A percentile compares a stretch with the other conserved stretches of the same genome.
phyloP scores from a whole-genome alignment of 192 early-diverging fungal genomes.

The Gamsiella multidivaricata region DNA sequence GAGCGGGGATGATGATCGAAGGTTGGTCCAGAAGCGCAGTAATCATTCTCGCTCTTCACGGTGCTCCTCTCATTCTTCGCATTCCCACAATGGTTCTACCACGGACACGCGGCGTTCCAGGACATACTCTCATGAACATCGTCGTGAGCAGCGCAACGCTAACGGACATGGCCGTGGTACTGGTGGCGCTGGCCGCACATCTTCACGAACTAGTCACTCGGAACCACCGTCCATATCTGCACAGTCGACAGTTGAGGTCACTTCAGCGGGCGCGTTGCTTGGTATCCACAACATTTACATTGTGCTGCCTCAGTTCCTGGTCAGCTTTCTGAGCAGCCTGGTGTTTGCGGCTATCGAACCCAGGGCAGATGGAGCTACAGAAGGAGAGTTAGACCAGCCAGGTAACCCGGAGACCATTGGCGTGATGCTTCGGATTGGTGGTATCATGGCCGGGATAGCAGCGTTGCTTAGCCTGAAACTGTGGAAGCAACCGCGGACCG shows the following conservation, averaged over 20 bases:
- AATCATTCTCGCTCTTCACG: conserved; percentile 5
- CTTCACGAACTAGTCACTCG: conserved; percentile 4
- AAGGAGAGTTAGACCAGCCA: neutral
- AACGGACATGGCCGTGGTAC: neutral
- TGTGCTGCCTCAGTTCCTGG: conserved; percentile 92
- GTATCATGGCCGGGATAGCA: conserved; percentile 65
- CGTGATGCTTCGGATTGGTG: conserved; percentile 65
- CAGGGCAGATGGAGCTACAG: neutral
- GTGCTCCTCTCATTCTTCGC: neutral
- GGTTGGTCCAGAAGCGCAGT: conserved; percentile 6
- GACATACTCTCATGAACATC: no score
- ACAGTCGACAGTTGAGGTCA: neutral
- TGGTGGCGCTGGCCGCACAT: neutral
- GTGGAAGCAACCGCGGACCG: conserved; percentile 44
- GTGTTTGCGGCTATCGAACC: conserved; percentile 83
- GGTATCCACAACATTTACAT: conserved; percentile 98
- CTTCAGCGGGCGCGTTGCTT: conserved; percentile 80
- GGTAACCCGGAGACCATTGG: conserved; percentile 61
- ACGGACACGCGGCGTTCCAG: no score
- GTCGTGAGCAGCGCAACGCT: conserved; percentile 3
- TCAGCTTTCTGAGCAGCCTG: conserved; percentile 83
- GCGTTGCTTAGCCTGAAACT: conserved; percentile 49
- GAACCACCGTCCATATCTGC: neutral
- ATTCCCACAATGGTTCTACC: neutral
- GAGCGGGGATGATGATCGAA: conserved; percentile 8